phyloP scores from a whole-genome alignment of 805 yeast genomes.

The Saccharomycopsis olivae region DNA sequence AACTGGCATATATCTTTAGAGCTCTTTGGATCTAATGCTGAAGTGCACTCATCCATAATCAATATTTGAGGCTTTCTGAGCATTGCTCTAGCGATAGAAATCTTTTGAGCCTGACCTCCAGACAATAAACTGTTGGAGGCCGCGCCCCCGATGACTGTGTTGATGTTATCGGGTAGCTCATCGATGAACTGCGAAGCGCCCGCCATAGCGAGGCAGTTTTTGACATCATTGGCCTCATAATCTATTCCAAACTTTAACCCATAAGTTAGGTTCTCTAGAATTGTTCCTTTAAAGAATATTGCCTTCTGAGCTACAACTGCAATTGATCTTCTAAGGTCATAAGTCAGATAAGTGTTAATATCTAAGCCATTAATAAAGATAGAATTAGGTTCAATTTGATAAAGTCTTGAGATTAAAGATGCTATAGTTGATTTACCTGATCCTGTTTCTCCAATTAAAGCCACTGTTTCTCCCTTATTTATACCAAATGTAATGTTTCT shows the following conservation, averaged over 20 bases:
- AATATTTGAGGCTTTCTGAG: conserved; percentile 59
- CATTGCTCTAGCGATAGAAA: conserved; percentile 77
- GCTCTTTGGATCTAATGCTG: conserved; percentile 69
- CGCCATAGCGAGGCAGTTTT: conserved; percentile 27
- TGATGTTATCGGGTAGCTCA: conserved; percentile 45
- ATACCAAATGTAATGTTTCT: conserved; percentile 34
- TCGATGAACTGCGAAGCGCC: conserved; percentile 39
- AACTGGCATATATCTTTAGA: conserved; percentile 39
- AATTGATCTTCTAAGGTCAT: conserved; percentile 40
- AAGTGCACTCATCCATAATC: conserved; percentile 79
- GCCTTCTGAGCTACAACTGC: conserved; percentile 73
- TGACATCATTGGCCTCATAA: conserved; percentile 12
- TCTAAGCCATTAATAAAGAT: conserved; percentile 38
- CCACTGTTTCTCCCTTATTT: conserved; percentile 39
- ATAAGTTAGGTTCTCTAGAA: conserved; percentile 60
- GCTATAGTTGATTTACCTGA: conserved; percentile 81
- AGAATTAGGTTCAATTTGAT: conserved; percentile 29
- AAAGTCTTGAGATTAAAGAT: conserved; percentile 44
- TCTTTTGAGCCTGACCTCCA: conserved; percentile 85
- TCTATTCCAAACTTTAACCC: conserved; percentile 32
- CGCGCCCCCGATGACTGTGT: conserved; percentile 41
- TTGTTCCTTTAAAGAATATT: conserved; percentile 59
- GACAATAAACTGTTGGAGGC: conserved; percentile 38
- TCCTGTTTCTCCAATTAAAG: conserved; percentile 80
- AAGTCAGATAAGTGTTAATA: conserved; percentile 34